Conservation (phyloP, 768 basidiomycete genomes). For the Agrocybe praecox region DNA sequence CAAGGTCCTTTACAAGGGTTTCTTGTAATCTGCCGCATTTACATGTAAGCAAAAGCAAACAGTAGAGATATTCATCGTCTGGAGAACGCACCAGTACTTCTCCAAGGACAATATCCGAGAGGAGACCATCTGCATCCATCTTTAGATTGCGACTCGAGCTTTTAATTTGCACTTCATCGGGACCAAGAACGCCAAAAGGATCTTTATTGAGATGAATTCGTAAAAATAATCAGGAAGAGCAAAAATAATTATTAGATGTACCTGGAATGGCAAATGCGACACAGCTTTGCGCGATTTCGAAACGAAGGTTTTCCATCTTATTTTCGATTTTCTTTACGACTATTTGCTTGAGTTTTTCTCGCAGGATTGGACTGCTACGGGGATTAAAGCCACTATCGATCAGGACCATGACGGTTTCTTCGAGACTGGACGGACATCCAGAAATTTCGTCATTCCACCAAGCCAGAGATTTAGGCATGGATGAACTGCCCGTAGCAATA, state of each 20-base stretch:
- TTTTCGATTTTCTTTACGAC: constrained; percentile 43
- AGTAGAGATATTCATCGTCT: not conserved
- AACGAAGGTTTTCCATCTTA: constrained; percentile 39
- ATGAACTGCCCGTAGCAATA: constrained; percentile 25
- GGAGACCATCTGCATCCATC: constrained; percentile 36
- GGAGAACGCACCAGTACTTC: constrained; percentile 45
- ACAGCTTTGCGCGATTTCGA: constrained; percentile 56
- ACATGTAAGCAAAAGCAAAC: not conserved
- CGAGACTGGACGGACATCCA: constrained; percentile 61
- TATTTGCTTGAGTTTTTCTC: constrained; percentile 53
- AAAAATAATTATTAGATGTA: constrained; percentile 12
- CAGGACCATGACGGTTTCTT: constrained; percentile 60
- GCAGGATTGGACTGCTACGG: constrained; percentile 44
- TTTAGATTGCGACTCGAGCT: constrained; percentile 46
- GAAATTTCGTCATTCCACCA: constrained; percentile 71
- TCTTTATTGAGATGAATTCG: constrained; percentile 37
- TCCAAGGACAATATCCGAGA: constrained; percentile 53
- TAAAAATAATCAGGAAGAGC: not conserved
- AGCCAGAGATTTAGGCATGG: constrained; percentile 48
- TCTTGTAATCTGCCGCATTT: constrained; percentile 42
- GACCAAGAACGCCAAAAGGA: constrained; percentile 47
- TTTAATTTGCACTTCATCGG: constrained; percentile 60
- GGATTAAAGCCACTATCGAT: constrained; percentile 65
- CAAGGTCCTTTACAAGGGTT: constrained; percentile 71
- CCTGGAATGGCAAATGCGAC: constrained; percentile 65